Evolutionary conservation across 352 stramenopile genomes (phyloP).

Genomic region (Globisporangium camurandrum): DNA sequence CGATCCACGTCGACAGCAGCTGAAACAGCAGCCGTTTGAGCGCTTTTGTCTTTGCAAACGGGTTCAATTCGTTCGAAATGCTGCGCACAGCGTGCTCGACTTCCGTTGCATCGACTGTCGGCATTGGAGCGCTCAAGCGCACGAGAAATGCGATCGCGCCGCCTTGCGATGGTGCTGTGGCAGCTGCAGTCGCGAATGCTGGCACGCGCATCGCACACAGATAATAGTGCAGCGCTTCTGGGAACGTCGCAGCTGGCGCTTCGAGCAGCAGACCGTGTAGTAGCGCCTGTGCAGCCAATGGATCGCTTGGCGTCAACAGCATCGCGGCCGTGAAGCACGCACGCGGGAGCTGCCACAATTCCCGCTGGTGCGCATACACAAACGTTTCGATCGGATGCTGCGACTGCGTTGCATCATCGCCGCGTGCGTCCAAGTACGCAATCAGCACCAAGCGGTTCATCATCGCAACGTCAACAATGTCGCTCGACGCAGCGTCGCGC

Average conservation of each 20-base stretch:
- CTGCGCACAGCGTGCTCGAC: constrained; percentile 19
- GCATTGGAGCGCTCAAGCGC: constrained; percentile 16
- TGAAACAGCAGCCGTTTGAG: constrained; percentile 24
- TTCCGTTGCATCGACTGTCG: constrained; percentile 12
- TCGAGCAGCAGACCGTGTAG: constrained; percentile 4
- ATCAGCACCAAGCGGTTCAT: constrained; percentile 10
- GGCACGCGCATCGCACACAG: not conserved
- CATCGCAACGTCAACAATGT: constrained; percentile 6
- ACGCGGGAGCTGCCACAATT: not conserved
- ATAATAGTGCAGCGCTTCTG: constrained; percentile 11
- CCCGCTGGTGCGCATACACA: not conserved
- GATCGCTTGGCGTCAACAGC: not conserved
- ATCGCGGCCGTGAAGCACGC: constrained; percentile 10
- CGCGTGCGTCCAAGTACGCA: not conserved
- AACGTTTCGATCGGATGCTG: constrained; percentile 1
- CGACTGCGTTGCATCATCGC: not conserved
- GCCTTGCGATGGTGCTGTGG: not conserved
- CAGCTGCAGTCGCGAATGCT: not conserved
- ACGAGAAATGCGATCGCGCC: constrained; percentile 16
- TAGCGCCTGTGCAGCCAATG: not conserved
- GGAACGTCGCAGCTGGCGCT: constrained; percentile 1
- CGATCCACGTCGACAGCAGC: constrained; percentile 33
- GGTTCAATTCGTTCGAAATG: constrained; percentile 19
- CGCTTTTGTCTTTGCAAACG: constrained; percentile 20
- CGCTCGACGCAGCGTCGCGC: not conserved